Evolutionary conservation across 768 basidiomycete species (phyloP).

Genomic region (Scleroderma bovista): DNA sequence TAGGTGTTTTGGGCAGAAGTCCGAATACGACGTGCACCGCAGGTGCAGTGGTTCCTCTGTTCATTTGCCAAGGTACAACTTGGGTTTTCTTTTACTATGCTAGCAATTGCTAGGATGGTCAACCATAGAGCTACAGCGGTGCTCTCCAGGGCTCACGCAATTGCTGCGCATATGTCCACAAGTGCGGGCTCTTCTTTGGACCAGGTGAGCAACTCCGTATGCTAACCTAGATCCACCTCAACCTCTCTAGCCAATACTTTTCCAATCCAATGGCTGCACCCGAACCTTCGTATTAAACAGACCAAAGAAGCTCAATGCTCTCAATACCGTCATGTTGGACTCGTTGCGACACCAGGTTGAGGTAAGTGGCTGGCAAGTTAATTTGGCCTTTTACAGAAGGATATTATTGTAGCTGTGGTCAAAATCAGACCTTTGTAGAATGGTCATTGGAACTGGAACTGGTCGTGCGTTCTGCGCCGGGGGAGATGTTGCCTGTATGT

Average conservation of each 20-base stretch:
- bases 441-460: slow-evolving; percentile 66
- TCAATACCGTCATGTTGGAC: slow-evolving; percentile 74
- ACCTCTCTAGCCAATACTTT: slow-evolving; percentile 48
- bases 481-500: slow-evolving; percentile 86
- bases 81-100: slow-evolving; percentile 18
- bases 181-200: slow-evolving; percentile 10
- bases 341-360: slow-evolving; percentile 68
- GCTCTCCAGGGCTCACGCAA: slow-evolving; percentile 24
- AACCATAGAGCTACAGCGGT: slow-evolving; percentile 22
- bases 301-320: slow-evolving; percentile 73
- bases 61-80: background rate
- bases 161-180: slow-evolving; percentile 34
- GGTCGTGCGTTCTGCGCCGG: slow-evolving; percentile 89
- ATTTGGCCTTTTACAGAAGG: slow-evolving; percentile 6
- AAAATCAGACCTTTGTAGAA: slow-evolving; percentile 59
- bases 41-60: background rate
- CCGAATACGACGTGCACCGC: too few species aligned
- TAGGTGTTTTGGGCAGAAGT: too few species aligned
- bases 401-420: slow-evolving; percentile 61
- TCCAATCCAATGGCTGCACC: slow-evolving; percentile 58
- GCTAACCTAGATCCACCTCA: background rate
- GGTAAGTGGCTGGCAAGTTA: slow-evolving; percentile 36
- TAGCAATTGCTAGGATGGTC: slow-evolving; percentile 27
- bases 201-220: slow-evolving; percentile 15
- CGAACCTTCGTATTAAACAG: slow-evolving; percentile 79